Conservation (phyloP, 2,329 filamentous ascomycete species). For the Fusarium virguliforme region DNA sequence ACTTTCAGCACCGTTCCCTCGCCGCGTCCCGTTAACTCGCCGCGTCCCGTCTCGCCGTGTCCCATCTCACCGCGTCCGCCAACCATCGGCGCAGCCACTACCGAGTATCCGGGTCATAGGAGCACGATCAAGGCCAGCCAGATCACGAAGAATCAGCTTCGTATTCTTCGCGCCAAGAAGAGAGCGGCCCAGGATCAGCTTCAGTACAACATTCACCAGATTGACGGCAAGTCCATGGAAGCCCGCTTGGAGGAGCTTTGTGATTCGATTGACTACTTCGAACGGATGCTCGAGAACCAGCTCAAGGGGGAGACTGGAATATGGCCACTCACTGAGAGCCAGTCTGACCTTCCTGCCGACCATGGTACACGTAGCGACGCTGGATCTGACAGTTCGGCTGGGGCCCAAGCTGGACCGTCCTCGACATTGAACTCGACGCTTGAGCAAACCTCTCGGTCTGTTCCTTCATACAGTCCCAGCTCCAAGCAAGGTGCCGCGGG, state of each 20-base stretch:
- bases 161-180: constrained; percentile 67
- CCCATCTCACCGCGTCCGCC: too few relatives aligned
- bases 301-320: constrained; percentile 62
- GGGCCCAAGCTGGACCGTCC: constrained; percentile 4
- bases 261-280: constrained; percentile 67
- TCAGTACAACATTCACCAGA: constrained; percentile 74
- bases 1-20: too few relatives aligned
- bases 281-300: constrained; percentile 63
- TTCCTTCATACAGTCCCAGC: constrained; percentile 50
- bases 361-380: constrained; percentile 16
- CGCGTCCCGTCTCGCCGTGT: too few relatives aligned
- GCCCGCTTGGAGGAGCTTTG: constrained; percentile 60
- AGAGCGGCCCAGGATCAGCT: constrained; percentile 72
- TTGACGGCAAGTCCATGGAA: constrained; percentile 70
- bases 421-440: constrained; percentile 27
- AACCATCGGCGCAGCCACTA: too few relatives aligned
- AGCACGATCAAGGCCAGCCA: constrained; percentile 68
- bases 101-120: neutral
- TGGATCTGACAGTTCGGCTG: constrained; percentile 19
- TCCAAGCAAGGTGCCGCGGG: constrained; percentile 49
- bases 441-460: constrained; percentile 40
- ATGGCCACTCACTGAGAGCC: constrained; percentile 56
- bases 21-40: too few relatives aligned
- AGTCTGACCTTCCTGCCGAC: constrained; percentile 29
- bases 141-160: constrained; percentile 73